Evolutionary conservation across 2,329 filamentous ascomycete genomes (phyloP).

Genomic region (Blumeria hordei): DNA sequence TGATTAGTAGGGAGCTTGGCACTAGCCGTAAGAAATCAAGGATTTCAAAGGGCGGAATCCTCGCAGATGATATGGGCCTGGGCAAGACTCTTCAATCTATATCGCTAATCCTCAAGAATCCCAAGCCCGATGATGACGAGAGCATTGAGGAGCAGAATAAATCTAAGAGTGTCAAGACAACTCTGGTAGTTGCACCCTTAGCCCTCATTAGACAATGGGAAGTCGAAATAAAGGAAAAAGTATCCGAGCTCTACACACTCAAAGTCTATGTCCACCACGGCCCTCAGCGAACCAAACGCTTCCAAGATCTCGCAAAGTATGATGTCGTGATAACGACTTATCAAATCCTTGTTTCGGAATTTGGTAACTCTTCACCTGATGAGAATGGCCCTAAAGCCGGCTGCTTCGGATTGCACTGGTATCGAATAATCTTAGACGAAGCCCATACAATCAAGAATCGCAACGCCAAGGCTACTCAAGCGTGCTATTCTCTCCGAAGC

Average conservation of each 20-base stretch:
- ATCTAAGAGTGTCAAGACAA: slow-evolving; percentile 48
- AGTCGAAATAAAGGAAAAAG: slow-evolving; percentile 65
- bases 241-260: slow-evolving; percentile 42
- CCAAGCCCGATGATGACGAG: slow-evolving; percentile 36
- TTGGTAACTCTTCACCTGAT: slow-evolving; percentile 40
- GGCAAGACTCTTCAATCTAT: slow-evolving; percentile 94
- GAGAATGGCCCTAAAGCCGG: slow-evolving; percentile 44
- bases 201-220: slow-evolving; percentile 97
- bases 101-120: slow-evolving; percentile 63
- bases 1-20: slow-evolving; percentile 77
- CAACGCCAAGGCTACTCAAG: slow-evolving; percentile 84
- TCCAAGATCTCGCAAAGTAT: slow-evolving; percentile 53
- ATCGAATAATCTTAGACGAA: slow-evolving; percentile 83
- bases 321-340: slow-evolving; percentile 97
- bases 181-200: slow-evolving; percentile 75
- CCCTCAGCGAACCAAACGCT: slow-evolving; percentile 55
- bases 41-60: slow-evolving; percentile 75
- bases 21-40: slow-evolving; percentile 49
- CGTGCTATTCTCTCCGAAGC: slow-evolving; percentile 60
- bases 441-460: slow-evolving; percentile 97
- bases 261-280: slow-evolving; percentile 83
- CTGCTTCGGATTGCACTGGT: slow-evolving; percentile 85
- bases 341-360: slow-evolving; percentile 81
- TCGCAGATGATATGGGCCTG: slow-evolving; percentile 92
- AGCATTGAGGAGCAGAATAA: slow-evolving; percentile 40